Evolutionary conservation across 2,329 filamentous ascomycete species (phyloP).

Genomic region (Colletotrichum lupini): DNA sequence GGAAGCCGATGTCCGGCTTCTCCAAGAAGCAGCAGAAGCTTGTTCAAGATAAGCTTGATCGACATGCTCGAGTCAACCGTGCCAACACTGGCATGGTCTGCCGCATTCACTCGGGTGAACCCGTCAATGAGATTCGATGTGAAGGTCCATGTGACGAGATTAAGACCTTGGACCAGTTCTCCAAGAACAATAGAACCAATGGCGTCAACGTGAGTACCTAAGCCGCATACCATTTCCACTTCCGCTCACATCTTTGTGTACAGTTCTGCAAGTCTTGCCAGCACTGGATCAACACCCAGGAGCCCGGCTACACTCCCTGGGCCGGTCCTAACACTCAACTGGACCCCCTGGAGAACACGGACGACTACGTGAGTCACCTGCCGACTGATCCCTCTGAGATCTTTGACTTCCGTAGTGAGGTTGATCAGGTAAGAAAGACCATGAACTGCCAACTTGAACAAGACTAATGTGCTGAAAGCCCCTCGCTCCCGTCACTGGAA

Average conservation of each 20-base stretch:
- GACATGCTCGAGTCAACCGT: slow-evolving; percentile 38
- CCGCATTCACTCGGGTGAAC: slow-evolving; percentile 44
- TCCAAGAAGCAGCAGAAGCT: slow-evolving; percentile 46
- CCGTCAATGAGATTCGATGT: slow-evolving; percentile 43
- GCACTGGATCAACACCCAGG: slow-evolving; percentile 50
- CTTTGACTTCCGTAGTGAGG: slow-evolving; percentile 11
- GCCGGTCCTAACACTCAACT: slow-evolving; percentile 15
- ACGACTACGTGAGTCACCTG: slow-evolving; percentile 1
- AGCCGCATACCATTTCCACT: not conserved
- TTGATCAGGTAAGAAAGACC: not conserved
- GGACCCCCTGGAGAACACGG: slow-evolving; percentile 16
- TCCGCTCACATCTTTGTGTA: not conserved
- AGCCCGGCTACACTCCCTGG: slow-evolving; percentile 39
- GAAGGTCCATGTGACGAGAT: slow-evolving; percentile 43
- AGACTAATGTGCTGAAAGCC: slow-evolving; percentile 9
- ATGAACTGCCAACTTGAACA: not conserved
- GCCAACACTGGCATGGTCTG: slow-evolving; percentile 51
- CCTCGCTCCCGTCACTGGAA: slow-evolving; percentile 24
- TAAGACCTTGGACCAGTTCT: slow-evolving; percentile 44
- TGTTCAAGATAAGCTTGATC: slow-evolving; percentile 37
- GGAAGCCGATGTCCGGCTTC: slow-evolving; percentile 45
- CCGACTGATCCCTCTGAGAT: slow-evolving; percentile 25
- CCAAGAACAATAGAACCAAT: slow-evolving; percentile 41
- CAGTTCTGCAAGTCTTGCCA: slow-evolving; percentile 49
- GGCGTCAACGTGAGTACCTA: slow-evolving; percentile 44